These are phyloP conservation scores for Trebouxia sp. DNA, from an alignment of 139 green algal genomes.

Conservation along the genomic window DNA sequence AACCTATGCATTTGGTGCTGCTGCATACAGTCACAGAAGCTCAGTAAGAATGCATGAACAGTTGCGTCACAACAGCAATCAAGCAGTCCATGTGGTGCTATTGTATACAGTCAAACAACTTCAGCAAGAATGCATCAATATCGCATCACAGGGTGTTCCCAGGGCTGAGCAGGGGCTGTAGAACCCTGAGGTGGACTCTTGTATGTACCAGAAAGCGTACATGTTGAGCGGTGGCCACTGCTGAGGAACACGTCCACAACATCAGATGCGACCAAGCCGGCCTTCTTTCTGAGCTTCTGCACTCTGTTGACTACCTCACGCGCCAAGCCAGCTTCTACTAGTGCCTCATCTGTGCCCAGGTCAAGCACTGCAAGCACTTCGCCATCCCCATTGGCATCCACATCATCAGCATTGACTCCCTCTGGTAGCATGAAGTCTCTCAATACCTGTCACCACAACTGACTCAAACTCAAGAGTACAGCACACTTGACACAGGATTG, in stretches of 20 bases:
- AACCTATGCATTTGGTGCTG: background rate
- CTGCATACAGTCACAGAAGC: too few species aligned
- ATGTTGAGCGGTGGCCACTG: background rate
- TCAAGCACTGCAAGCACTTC: slow-evolving; percentile 95
- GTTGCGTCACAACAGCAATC: too few species aligned
- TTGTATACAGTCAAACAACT: too few species aligned
- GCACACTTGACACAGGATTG: too few species aligned
- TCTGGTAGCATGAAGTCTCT: slow-evolving; percentile 78
- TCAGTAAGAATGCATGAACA: too few species aligned
- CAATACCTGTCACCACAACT: slow-evolving; percentile 47
- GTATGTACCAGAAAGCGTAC: too few species aligned
- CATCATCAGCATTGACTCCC: slow-evolving; percentile 48
- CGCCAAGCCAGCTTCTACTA: slow-evolving; percentile 76
- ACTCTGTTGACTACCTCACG: slow-evolving; percentile 95
- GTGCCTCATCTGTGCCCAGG: slow-evolving; percentile 65
- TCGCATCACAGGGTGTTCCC: too few species aligned
- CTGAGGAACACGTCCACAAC: slow-evolving; percentile 71
- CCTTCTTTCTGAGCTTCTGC: slow-evolving; percentile 94
- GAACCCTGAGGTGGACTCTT: too few species aligned
- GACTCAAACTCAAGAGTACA: too few species aligned
- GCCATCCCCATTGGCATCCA: slow-evolving; percentile 82
- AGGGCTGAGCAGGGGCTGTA: too few species aligned
- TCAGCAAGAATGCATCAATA: too few species aligned
- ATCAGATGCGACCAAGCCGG: slow-evolving; percentile 74
- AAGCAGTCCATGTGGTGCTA: too few species aligned